Evolutionary conservation across 805 yeast species (phyloP).

Genomic region (Starmerella apicola): DNA sequence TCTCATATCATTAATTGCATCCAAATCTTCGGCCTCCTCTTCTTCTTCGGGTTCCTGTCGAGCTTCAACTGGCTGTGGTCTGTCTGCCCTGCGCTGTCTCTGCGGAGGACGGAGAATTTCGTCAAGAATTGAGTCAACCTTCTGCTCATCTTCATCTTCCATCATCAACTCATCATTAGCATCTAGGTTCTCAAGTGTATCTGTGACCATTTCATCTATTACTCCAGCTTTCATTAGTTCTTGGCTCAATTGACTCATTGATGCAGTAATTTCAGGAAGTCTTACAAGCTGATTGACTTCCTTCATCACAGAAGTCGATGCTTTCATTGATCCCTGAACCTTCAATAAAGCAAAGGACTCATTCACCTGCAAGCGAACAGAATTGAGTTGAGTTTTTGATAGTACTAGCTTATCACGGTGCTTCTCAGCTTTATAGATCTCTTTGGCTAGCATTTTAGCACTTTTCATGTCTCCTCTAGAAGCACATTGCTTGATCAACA

Average conservation of each 20-base stretch:
- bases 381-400: slow-evolving; percentile 75
- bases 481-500: slow-evolving; percentile 59
- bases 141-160: slow-evolving; percentile 27
- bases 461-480: slow-evolving; percentile 63
- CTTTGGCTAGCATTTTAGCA: slow-evolving; percentile 72
- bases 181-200: slow-evolving; percentile 58
- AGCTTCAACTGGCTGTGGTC: slow-evolving; percentile 17
- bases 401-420: slow-evolving; percentile 63
- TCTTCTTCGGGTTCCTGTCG: slow-evolving; percentile 26
- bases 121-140: slow-evolving; percentile 29
- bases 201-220: slow-evolving; percentile 91
- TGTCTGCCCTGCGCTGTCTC: slow-evolving; percentile 1
- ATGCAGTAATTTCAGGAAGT: slow-evolving; percentile 65
- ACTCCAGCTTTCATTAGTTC: slow-evolving; percentile 61
- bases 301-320: slow-evolving; percentile 70
- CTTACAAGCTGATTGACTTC: slow-evolving; percentile 71
- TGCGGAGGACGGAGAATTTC: slow-evolving; percentile 30
- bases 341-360: slow-evolving; percentile 83
- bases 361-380: slow-evolving; percentile 76
- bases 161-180: slow-evolving; percentile 46
- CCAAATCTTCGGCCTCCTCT: slow-evolving; percentile 55
- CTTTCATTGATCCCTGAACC: slow-evolving; percentile 66
- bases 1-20: slow-evolving; percentile 72
- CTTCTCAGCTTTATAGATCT: slow-evolving; percentile 56
- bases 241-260: slow-evolving; percentile 75